Base-by-base conservation (phyloP, 805 yeast genomes). In the Kluyveromyces siamensis region DNA sequence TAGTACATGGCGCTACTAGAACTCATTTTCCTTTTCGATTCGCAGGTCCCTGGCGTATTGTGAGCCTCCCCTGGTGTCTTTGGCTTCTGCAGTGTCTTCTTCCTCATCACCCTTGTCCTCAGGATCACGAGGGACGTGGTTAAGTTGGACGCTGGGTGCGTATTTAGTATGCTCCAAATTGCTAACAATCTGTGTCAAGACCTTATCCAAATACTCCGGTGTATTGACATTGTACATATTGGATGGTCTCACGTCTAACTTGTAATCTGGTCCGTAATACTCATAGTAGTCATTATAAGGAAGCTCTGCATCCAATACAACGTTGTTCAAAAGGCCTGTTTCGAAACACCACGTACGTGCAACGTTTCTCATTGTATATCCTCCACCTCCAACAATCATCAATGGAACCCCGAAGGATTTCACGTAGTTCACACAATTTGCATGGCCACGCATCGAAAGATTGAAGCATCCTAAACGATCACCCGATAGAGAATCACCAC, bases 341-440 rank as follows among this genome's bases (percentile, higher is more conserved):
- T 93, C 99, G 61, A 76, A 90, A 2, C 96, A 80, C 98, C 99
- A 91, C 11, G 95, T 78, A 56, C 99, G 74, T 6, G 97, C 88
- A 44, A 93, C 99, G 64, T 93, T 93, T 65, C 97, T 78, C 77
- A 95, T 95, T 2, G 99, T 93, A 70, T 93, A 93, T 18, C 99
- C 99, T 57, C 99, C 99, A 45, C 99, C 99, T 39, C 99, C 99
- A 18, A 93, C 75, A 30, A 93, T 95, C 83, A 93, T 78, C 76
- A 87, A 71, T 9, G 99, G 98, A 16, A 93, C 75, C 44, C 87
- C 86, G 62, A 91, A 87, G 8, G 86, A 76, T 64, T 85, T 86
- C 46, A 90, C 88, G 68, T 80, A 91, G 57, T 84, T 81, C 46
- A 91, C 87, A 72, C 99, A 93, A 67, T 91, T 95, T 39, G 97